Evolutionary conservation across 352 stramenopile genomes (phyloP).

Genomic region (Blastocystis sp.): DNA sequence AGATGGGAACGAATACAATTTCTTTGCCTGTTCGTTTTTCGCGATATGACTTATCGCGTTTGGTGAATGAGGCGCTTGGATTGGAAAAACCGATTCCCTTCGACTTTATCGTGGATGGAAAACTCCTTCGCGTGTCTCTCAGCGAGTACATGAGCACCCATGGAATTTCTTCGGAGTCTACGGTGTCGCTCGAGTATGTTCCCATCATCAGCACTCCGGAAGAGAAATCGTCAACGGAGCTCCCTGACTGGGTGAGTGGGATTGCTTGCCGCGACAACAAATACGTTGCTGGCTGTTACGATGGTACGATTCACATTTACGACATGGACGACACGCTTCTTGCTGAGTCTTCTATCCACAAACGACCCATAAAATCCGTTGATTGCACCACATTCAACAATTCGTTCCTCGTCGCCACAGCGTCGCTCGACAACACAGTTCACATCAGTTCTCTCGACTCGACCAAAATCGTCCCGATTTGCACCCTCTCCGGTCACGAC

Average conservation of each 20-base stretch:
- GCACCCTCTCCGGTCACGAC: neutral
- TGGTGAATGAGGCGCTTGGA: slow-evolving; percentile 48
- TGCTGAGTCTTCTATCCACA: neutral
- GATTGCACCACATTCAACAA: neutral
- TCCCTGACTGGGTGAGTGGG: slow-evolving; percentile 45
- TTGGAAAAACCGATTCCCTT: slow-evolving; percentile 52
- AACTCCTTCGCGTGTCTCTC: slow-evolving; percentile 25
- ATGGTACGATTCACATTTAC: slow-evolving; percentile 37
- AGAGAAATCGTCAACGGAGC: slow-evolving; percentile 41
- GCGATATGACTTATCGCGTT: slow-evolving; percentile 39
- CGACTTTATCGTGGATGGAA: slow-evolving; percentile 56
- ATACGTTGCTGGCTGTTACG: slow-evolving; percentile 49
- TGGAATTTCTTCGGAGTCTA: slow-evolving; percentile 33
- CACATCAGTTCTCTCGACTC: neutral
- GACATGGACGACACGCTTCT: slow-evolving; percentile 5
- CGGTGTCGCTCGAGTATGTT: slow-evolving; percentile 17
- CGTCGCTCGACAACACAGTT: slow-evolving; percentile 19
- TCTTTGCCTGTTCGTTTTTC: slow-evolving; percentile 38
- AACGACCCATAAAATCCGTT: slow-evolving; percentile 35
- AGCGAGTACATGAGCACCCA: slow-evolving; percentile 41
- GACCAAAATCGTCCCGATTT: neutral
- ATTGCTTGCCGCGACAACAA: neutral
- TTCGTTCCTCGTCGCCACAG: neutral
- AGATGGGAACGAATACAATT: slow-evolving; percentile 43
- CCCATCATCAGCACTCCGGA: slow-evolving; percentile 55